Base-by-base conservation (phyloP, 257 asterid species). In the Nicotiana paniculata region DNA sequence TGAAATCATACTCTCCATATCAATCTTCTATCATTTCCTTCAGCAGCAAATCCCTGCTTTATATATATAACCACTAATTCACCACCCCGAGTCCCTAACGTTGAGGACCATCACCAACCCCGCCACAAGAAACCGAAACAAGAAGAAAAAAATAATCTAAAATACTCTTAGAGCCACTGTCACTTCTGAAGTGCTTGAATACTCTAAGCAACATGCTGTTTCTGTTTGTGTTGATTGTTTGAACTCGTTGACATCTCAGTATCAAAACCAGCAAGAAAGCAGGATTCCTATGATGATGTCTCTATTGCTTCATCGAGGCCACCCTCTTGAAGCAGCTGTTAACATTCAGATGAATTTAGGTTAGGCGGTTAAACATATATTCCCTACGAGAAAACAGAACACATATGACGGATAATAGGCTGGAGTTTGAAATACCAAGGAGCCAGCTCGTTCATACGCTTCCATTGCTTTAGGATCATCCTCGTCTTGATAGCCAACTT, bases 381-480 rank as follows among this genome's bases (percentile, higher is more conserved):
- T 13, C 6, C 5, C 9, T 17, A 72, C 1, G 46, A 43, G 48
- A 7, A 43, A 8, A 2, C 21, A 66, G 15, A 11, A 6, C 3
- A 43, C 21, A 6, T 18, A 15, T 15, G 77, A 15, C 8, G 18
- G 58, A 81, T 39, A 21, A 62, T 33, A 54, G 77, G 66, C 81
- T 4, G 58, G 11, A 82, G 58, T 4, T 64, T 37, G 74, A 32
- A 33, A 21, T 94, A 96, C 99, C 99, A 96, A 85, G 55, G 98
- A 88, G 77, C 99, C 99, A 85, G 93, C 87, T 88, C 93, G 97
- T 81, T 96, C 99, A 30, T 84, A 96, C 21, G 99, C 98, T 84
- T 90, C 97, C 98, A 96, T 93, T 77, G 90, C 96, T 90, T 91
- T 84, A 4, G 96, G 95, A 82, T 94, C 81, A 74, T 90, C 95